Conservation (phyloP, 805 yeast species). For the Kodamaea nitidulidarum region DNA sequence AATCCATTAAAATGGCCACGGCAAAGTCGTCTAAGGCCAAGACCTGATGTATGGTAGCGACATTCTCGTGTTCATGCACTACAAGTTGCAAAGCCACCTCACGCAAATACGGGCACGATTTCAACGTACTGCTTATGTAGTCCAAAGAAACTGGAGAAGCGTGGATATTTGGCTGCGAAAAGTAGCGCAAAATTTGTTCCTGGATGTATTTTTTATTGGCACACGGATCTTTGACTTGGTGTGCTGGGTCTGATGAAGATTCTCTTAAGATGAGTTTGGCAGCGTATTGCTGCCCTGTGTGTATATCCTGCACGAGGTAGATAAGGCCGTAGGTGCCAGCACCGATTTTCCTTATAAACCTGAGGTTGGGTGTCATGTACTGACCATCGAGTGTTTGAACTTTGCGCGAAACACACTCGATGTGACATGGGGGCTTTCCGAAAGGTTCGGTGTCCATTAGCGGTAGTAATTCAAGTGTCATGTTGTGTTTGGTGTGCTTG, state of each 20-base stretch:
- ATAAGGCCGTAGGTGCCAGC: slow-evolving; percentile 86
- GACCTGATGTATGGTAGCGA: slow-evolving; percentile 71
- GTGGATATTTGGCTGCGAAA: slow-evolving; percentile 15
- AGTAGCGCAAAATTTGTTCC: slow-evolving; percentile 19
- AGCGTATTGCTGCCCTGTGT: slow-evolving; percentile 53
- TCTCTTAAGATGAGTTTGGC: slow-evolving; percentile 65
- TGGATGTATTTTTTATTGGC: slow-evolving; percentile 30
- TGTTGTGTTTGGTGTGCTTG: background rate
- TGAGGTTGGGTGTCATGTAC: slow-evolving; percentile 29
- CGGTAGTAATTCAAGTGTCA: slow-evolving; percentile 7
- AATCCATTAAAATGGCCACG: slow-evolving; percentile 78
- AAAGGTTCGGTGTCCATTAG: background rate
- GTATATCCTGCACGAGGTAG: slow-evolving; percentile 58
- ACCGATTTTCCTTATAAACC: slow-evolving; percentile 55
- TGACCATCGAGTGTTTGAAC: slow-evolving; percentile 18
- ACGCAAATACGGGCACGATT: slow-evolving; percentile 38
- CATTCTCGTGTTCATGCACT: slow-evolving; percentile 76
- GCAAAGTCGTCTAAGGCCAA: slow-evolving; percentile 53
- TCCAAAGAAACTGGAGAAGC: slow-evolving; percentile 18
- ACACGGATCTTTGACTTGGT: slow-evolving; percentile 23
- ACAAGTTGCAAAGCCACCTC: slow-evolving; percentile 72
- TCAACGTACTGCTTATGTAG: too few species aligned
- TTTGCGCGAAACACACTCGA: slow-evolving; percentile 6
- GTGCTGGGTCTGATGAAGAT: slow-evolving; percentile 25
- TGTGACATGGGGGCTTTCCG: background rate